A percentile compares a stretch with the other conserved stretches of the same genome.
phyloP scores from a whole-genome alignment of 2,329 filamentous ascomycete genomes.

The Fusarium duplospermum region DNA sequence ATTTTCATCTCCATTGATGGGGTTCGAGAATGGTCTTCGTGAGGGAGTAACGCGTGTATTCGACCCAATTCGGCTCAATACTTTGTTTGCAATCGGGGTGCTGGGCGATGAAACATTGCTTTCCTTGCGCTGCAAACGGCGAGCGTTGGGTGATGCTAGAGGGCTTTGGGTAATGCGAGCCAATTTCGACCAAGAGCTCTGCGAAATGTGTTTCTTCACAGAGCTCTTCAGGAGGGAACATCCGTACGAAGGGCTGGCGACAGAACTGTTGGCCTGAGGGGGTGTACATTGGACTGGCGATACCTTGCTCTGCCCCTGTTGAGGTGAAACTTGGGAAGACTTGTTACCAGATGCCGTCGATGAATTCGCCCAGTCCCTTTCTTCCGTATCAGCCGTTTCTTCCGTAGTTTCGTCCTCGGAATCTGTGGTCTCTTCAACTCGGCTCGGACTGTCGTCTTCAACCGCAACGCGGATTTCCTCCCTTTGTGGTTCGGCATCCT shows the following conservation, averaged over 20 bases:
- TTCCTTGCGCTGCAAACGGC: background rate
- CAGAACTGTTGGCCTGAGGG: background rate
- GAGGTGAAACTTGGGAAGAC: background rate
- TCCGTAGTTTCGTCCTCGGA: background rate
- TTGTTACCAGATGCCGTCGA: background rate
- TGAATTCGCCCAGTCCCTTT: background rate
- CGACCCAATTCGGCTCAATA: background rate
- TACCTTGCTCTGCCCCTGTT: background rate
- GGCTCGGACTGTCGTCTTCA: background rate
- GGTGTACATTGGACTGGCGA: background rate
- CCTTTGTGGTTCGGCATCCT: background rate
- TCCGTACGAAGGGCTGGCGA: conserved; percentile 2
- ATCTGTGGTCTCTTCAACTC: background rate
- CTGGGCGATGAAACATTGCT: background rate
- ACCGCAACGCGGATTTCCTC: conserved; percentile 8
- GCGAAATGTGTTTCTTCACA: conserved; percentile 39
- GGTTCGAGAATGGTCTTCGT: background rate
- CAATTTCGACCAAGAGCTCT: conserved; percentile 41
- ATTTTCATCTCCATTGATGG: background rate
- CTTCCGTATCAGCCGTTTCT: background rate
- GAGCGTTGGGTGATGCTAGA: background rate
- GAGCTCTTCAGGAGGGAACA: conserved; percentile 39
- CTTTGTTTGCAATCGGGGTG: background rate
- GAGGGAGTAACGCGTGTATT: background rate
- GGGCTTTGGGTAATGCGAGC: conserved; percentile 16